A percentile compares a stretch with the other conserved stretches of the same genome.
Conservation (phyloP, 1,284 basidiomycete genomes). For the Phaffia rhodozyma region DNA sequence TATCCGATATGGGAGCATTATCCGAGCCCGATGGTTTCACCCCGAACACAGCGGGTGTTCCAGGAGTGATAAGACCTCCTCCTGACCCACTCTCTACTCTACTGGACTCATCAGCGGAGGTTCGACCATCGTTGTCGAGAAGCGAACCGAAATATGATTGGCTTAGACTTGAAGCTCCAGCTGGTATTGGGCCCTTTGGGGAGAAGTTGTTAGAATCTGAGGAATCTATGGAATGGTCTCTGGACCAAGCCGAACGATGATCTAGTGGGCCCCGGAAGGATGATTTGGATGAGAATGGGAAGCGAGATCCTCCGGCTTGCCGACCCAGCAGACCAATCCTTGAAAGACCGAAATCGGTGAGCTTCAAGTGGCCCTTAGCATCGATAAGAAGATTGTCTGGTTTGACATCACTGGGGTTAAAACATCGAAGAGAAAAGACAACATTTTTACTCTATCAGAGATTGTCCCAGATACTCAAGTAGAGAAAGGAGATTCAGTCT, state of each 20-base stretch:
- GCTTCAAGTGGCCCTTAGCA: constrained; percentile 85
- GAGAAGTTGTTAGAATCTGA: constrained; percentile 37
- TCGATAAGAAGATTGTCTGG: constrained; percentile 97
- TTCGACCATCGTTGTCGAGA: constrained; percentile 21
- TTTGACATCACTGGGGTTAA: constrained; percentile 69
- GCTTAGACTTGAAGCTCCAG: constrained; percentile 40
- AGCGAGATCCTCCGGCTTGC: constrained; percentile 64
- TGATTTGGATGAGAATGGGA: constrained; percentile 39
- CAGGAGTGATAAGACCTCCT: constrained; percentile 34
- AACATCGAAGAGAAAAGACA: constrained; percentile 18
- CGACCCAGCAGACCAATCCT: constrained; percentile 93
- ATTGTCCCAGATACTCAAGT: background rate
- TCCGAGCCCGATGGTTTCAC: constrained; percentile 16
- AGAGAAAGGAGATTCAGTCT: constrained; percentile 29
- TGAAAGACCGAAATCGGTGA: constrained; percentile 95
- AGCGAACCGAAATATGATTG: constrained; percentile 64
- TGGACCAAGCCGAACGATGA: constrained; percentile 40
- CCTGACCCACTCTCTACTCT: constrained; percentile 63
- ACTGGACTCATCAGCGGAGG: constrained; percentile 63
- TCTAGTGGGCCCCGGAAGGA: constrained; percentile 35
- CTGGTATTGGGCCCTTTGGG: constrained; percentile 38
- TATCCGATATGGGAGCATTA: constrained; percentile 46
- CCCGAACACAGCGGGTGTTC: background rate
- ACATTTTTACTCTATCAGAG: background rate
- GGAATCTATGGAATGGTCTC: constrained; percentile 65